phyloP scores from a whole-genome alignment of 1,284 basidiomycete genomes.

The Ceratobasidium theobromae region DNA sequence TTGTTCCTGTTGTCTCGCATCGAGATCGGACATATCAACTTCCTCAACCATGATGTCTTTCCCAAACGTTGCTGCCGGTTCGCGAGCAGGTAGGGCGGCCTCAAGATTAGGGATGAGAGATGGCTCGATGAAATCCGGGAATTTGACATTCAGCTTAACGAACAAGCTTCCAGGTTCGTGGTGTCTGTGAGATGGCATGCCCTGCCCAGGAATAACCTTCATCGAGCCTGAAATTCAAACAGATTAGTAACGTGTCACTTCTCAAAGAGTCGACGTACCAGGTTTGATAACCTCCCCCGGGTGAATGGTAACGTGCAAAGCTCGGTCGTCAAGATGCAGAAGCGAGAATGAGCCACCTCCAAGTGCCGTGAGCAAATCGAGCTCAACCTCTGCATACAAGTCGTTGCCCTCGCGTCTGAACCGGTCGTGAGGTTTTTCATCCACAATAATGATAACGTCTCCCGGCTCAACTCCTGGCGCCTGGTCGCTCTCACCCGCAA shows the following conservation, averaged over 20 bases:
- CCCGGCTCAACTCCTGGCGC: slow-evolving; percentile 88
- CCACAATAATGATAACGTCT: slow-evolving; percentile 96
- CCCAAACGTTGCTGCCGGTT: slow-evolving; percentile 65
- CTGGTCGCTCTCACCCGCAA: slow-evolving; percentile 96
- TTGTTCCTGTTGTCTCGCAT: slow-evolving; percentile 67
- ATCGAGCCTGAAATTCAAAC: slow-evolving; percentile 62
- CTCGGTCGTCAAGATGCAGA: slow-evolving; percentile 92
- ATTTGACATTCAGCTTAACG: slow-evolving; percentile 83
- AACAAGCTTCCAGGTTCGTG: slow-evolving; percentile 96
- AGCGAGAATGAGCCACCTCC: slow-evolving; percentile 91
- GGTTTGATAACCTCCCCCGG: slow-evolving; percentile 95
- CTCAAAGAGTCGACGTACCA: slow-evolving; percentile 55
- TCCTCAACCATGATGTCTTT: slow-evolving; percentile 80
- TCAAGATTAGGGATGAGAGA: slow-evolving; percentile 77
- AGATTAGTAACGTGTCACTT: slow-evolving; percentile 32
- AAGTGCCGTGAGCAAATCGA: slow-evolving; percentile 93
- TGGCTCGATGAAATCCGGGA: slow-evolving; percentile 83
- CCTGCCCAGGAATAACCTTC: slow-evolving; percentile 92
- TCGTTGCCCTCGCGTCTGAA: slow-evolving; percentile 96
- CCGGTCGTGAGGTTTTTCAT: slow-evolving; percentile 89
- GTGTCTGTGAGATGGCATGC: slow-evolving; percentile 98
- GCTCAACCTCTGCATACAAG: slow-evolving; percentile 81
- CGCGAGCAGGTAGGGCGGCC: slow-evolving; percentile 81
- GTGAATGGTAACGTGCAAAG: slow-evolving; percentile 79
- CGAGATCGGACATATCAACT: slow-evolving; percentile 80